Base-by-base conservation (phyloP, 2,329 filamentous ascomycete genomes). In the Diatrype stigma region DNA sequence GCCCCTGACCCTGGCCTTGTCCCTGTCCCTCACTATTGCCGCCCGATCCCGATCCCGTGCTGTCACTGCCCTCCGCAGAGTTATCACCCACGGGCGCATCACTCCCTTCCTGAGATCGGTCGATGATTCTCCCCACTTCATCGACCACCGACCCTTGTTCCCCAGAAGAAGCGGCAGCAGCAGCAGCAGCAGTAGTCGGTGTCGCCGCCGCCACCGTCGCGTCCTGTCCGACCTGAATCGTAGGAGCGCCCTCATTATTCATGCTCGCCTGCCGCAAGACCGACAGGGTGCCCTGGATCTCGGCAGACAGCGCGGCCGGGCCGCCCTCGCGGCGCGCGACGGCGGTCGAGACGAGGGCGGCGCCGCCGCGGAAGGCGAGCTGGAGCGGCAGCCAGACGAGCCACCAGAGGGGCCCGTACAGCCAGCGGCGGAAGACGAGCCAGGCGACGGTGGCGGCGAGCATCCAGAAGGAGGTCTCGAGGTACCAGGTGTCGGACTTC, bases 401-500 rank as follows among this genome's bases (percentile, higher is more conserved):
- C 89, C 90, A 94, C 86, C 89, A 95, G 51, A 90, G 70, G 1
- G 94, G 94, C 0, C 94, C 93, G 73, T 95, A 99, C 7, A 99
- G 65, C 38, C 93, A 76, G 42, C 94, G 77, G 26, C 94, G 78
- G 64, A 95, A 96, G 6, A 96, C 66, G 7, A 99, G 78, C 94
- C 94, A 99, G 28, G 75, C 77, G 40, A 92, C 84, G 1, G 91
- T 96, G 6, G 73, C 81, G 21, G 87, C 64, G 16, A 97, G 79
- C 60, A 96, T 78, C 66, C 92, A 95, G 58, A 97, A 85, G 2
- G 92, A 84, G 35, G 89, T 95, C 70, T 94, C 88, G 32, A 99
- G 80, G 67, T 99, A 99, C 94, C 94, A 99, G 2, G 92, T 96
- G 67, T 99, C 94, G 58, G 87, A 94, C 77, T 99, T 99, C 66